Base-by-base conservation (phyloP, 257 asterid genomes). In the Nicotiana benthamiana region DNA sequence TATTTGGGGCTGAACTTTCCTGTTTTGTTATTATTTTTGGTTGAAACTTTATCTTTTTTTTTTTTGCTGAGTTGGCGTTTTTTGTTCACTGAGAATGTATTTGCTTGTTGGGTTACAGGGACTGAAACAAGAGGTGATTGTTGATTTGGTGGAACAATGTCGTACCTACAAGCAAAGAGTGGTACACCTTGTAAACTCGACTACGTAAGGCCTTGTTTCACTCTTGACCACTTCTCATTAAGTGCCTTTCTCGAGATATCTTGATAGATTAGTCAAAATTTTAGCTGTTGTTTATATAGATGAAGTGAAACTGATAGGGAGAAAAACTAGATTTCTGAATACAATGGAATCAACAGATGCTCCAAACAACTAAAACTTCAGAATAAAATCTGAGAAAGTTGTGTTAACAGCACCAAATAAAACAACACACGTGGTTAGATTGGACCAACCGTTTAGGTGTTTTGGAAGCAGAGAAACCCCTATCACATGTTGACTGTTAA, bases 121-220 rank as follows among this genome's bases (percentile, higher is more conserved):
- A 53, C 80, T 94, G 75, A 93, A 88, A 88, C 98, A 94, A 90
- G 99, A 96, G 83, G 98, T 96, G 77, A 92, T 96, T 89, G 97
- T 94, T 84, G 99, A 94, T 87, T 86, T 96, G 88, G 99, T 96
- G 82, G 98, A 94, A 86, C 99, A 94, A 81, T 96, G 99, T 77
- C 98, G 98, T 78, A 90, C 89, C 26, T 96, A 90, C 91, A 96
- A 94, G 88, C 98, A 93, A 88, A 90, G 98, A 88, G 98, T 95
- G 72, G 98, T 95, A 26, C 98, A 95, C 90, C 97, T 95, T 81
- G 97, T 95, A 76, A 95, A 95, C 90, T 95, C 98, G 24, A 95
- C 99, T 72, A 88, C 98, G 99, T 96, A 92, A 92, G 99, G 83
- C 87, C 87, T 74, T 81, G 63, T 60, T 82, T 77, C 82, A 52